Base-by-base conservation (phyloP, 179 eudicot genomes). In the Silene vulgaris region DNA sequence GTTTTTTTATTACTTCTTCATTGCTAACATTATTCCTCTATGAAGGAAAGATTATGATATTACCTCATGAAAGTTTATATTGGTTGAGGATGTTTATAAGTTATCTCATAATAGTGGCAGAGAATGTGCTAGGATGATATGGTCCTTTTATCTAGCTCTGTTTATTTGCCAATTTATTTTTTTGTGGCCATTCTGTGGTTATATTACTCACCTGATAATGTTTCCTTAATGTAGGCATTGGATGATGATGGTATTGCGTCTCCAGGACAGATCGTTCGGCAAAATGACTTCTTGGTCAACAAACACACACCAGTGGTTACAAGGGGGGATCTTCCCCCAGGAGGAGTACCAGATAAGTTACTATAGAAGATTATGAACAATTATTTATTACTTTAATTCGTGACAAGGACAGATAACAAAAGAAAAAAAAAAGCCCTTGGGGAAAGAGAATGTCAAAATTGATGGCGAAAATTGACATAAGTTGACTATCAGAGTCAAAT, bases 201-300 rank as follows among this genome's bases (percentile, higher is more conserved):
- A 30, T 32, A 11, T 26, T 73, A 37, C 62, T 59, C 6, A 43
- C 16, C 37, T 30, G 29, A 28, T 2, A 48, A 16, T 66, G 52
- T 61, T 29, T 69, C 8, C 28, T 50, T 52, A 71, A 23, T 79
- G 74, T 81, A 94, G 97, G 89, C 90, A 57, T 81, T 92, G 82
- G 99, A 92, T 85, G 86, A 88, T 69, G 99, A 95, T 82, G 99
- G 99, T 66, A 56, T 95, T 60, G 97, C 97, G 82, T 79, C 99
- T 79, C 99, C 99, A 32, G 99, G 99, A 30, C 89, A 92, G 84
- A 88, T 84, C 69, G 78, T 95, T 75, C 86, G 99, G 75, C 87
- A 78, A 20, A 82, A 86, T 76, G 97, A 95, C 83, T 72, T 89
- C 57, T 90, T 92, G 77, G 84, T 89, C 56, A 88, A 92, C 82